phyloP scores from a whole-genome alignment of 768 basidiomycete species.

The Tricholoma bakamatsutake region DNA sequence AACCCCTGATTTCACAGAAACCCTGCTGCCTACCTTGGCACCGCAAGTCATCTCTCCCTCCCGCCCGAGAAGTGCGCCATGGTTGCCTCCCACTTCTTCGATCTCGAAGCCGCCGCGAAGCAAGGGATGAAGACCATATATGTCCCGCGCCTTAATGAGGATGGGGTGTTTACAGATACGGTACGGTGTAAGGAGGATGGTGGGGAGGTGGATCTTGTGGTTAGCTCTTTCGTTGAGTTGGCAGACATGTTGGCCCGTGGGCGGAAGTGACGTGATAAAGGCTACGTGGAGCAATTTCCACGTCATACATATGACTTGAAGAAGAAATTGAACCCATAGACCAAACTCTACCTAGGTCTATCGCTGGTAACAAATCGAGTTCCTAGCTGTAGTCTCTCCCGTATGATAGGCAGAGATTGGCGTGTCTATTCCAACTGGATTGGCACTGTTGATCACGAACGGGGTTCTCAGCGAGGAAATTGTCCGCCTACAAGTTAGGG shows the following conservation, averaged over 20 bases:
- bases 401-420: no score
- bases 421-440: no score
- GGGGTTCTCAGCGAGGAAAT: no score
- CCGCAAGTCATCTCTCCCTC: constrained; percentile 43
- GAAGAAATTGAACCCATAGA: no score
- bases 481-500: no score
- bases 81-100: constrained; percentile 60
- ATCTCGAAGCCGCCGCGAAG: constrained; percentile 46
- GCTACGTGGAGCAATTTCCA: no score
- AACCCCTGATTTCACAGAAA: constrained; percentile 29
- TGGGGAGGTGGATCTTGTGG: constrained; percentile 54
- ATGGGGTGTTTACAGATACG: constrained; percentile 14
- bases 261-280: not conserved
- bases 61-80: constrained; percentile 48
- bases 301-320: no score
- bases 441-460: no score
- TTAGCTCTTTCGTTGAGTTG: constrained; percentile 47
- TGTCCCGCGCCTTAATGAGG: constrained; percentile 46
- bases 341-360: no score
- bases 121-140: constrained; percentile 57
- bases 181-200: constrained; percentile 45
- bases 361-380: no score
- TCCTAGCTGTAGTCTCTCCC: no score
- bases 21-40: constrained; percentile 44
- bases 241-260: constrained; percentile 16